Conservation (phyloP, 2,329 filamentous ascomycete genomes). For the Hysterium pulicare region DNA sequence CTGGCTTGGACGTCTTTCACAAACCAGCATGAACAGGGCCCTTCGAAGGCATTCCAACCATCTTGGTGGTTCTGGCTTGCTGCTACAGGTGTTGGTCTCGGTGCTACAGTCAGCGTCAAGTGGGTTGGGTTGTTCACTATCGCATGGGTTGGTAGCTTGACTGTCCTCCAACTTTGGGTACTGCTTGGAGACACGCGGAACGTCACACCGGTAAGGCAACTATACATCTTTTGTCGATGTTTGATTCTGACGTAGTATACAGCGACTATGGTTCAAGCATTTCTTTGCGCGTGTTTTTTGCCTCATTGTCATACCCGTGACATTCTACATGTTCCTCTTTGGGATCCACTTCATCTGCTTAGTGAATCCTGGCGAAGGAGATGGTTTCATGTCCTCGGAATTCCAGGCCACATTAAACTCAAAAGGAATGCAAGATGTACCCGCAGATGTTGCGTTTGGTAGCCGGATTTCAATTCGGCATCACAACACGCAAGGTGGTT, state of each 20-base stretch:
- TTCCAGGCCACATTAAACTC: slow-evolving; percentile 97
- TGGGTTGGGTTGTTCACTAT: slow-evolving; percentile 99
- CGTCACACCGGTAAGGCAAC: slow-evolving; percentile 64
- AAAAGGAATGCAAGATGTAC: slow-evolving; percentile 93
- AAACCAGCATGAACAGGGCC: slow-evolving; percentile 94
- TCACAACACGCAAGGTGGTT: slow-evolving; percentile 95
- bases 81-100: slow-evolving; percentile 80
- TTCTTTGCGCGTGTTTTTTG: slow-evolving; percentile 88
- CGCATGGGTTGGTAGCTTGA: slow-evolving; percentile 93
- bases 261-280: slow-evolving; percentile 88
- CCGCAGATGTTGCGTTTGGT: slow-evolving; percentile 86
- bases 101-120: slow-evolving; percentile 91
- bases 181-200: slow-evolving; percentile 84
- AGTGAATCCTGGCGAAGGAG: slow-evolving; percentile 90
- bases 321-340: slow-evolving; percentile 97
- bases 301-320: slow-evolving; percentile 80
- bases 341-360: slow-evolving; percentile 93
- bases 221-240: slow-evolving; percentile 5
- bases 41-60: slow-evolving; percentile 78
- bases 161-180: slow-evolving; percentile 89
- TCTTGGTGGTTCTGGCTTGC: slow-evolving; percentile 98
- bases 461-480: slow-evolving; percentile 85
- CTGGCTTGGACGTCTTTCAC: slow-evolving; percentile 89
- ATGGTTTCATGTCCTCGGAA: slow-evolving; percentile 99
- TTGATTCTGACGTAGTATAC: slow-evolving; percentile 1